phyloP scores from a whole-genome alignment of 495 filamentous ascomycete genomes.

The Sordaria brevicollis region DNA sequence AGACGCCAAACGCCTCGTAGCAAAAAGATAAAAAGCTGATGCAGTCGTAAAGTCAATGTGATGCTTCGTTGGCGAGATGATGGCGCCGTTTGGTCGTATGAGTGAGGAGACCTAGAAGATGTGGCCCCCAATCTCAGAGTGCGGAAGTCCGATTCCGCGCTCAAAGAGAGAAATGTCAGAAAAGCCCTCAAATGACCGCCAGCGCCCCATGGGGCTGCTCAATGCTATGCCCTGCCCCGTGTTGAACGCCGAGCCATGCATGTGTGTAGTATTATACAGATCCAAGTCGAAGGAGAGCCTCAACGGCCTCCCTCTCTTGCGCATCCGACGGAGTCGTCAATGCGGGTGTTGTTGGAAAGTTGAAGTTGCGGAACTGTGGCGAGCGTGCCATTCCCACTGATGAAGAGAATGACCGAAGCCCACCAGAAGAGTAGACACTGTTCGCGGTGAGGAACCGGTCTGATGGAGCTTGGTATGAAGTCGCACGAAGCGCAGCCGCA shows the following conservation, averaged over 20 bases:
- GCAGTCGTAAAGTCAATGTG: background rate
- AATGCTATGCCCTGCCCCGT: slow-evolving; percentile 7
- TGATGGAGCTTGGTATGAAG: slow-evolving; percentile 41
- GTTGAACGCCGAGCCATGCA: slow-evolving; percentile 39
- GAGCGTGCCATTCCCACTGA: slow-evolving; percentile 37
- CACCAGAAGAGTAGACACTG: slow-evolving; percentile 36
- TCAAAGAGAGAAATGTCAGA: background rate
- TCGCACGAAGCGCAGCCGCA: slow-evolving; percentile 69
- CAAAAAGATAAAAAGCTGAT: background rate
- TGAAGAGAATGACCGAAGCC: slow-evolving; percentile 35
- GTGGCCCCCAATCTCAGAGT: background rate
- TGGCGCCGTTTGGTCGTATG: background rate
- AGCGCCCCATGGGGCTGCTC: background rate
- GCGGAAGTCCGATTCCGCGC: background rate
- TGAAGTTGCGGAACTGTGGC: slow-evolving; percentile 35
- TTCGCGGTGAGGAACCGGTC: slow-evolving; percentile 25
- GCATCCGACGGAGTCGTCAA: slow-evolving; percentile 45
- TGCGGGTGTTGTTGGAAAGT: slow-evolving; percentile 31
- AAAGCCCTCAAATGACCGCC: background rate
- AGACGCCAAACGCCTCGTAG: background rate
- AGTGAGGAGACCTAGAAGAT: background rate
- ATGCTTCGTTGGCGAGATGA: background rate
- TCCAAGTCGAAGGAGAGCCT: slow-evolving; percentile 74
- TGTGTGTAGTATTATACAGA: slow-evolving; percentile 59
- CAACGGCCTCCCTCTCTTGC: slow-evolving; percentile 75